Evolutionary conservation across 257 asterid genomes (phyloP).

Genomic region (Plantago ovata): DNA sequence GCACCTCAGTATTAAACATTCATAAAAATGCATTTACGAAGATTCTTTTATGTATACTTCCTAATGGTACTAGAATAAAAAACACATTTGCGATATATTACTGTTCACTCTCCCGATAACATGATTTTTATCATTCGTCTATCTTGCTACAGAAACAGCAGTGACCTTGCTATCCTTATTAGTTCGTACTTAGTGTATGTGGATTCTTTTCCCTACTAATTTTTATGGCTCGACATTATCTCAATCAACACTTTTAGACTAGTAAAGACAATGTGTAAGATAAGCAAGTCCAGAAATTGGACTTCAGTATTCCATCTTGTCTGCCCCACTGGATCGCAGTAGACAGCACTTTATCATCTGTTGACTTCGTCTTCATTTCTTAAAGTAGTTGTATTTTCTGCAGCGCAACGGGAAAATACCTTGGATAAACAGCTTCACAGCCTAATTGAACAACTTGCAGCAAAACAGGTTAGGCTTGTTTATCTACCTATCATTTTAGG

Average conservation of each 20-base stretch:
- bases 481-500: background rate
- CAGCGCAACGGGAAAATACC: constrained; percentile 90
- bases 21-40: background rate
- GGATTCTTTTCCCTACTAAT: background rate
- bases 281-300: background rate
- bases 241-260: background rate
- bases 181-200: background rate
- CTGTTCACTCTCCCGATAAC: constrained; percentile 8
- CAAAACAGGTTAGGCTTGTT: constrained; percentile 57
- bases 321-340: constrained; percentile 3
- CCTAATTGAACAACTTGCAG: constrained; percentile 85
- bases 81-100: too few species aligned
- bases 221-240: background rate
- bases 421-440: constrained; percentile 93
- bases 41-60: background rate
- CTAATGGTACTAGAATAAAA: too few species aligned
- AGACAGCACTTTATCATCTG: background rate
- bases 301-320: constrained; percentile 1
- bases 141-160: constrained; percentile 6
- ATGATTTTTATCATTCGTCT: background rate
- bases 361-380: background rate
- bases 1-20: too few species aligned
- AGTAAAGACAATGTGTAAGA: background rate
- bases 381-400: constrained; percentile 20
- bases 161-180: background rate